Base-by-base conservation (phyloP, 2,329 filamentous ascomycete species). In the Aureobasidium pullulans region DNA sequence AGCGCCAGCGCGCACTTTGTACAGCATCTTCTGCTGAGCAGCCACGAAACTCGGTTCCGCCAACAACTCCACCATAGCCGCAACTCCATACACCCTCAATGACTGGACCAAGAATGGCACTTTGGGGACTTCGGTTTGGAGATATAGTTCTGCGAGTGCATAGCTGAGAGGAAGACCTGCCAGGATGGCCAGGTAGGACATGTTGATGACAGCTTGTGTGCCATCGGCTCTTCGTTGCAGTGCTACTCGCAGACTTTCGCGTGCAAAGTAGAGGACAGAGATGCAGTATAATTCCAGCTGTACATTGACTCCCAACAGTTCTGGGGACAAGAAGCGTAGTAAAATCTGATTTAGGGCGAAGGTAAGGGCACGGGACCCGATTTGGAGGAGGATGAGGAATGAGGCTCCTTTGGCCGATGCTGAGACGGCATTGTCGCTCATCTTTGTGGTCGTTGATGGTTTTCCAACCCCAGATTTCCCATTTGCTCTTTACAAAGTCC, bases 201-300 rank as follows among this genome's bases (percentile, higher is more conserved):
- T 79, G 68, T 99, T 99, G 73, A 97, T 83, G 44, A 93, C 86
- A 2, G 88, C 84, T 72, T 97, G 93, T 10, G 82, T 71, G 52
- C 72, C 72, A 63, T 77, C 71, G 7, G 76, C 72, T 37, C 68
- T 88, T 54, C 94, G 82, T 74, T 97, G 93, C 37, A 96, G 84
- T 29, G 93, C 91, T n/a, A 96, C 87, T 15, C 94, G 87, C 50
- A 97, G 77, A 67, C 88, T 93, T 74, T 99, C 94, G 40, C 94
- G 83, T 0, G 94, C 88, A 69, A 99, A 97, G 73, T 96, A 96
- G 0, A 99, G 81, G n/a, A 95, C 86, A 0, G 91, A 90, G 46
- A 96, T 87, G 61, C 93, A 92, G 72, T 92, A 96, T 0, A 97
- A 84, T 68, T 99, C 94, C 3, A 99, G 81, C 72, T 96, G 94